Evolutionary conservation across 371 early-diverging fungal genomes (phyloP).

Genomic region (Rhizomucor miehei): DNA sequence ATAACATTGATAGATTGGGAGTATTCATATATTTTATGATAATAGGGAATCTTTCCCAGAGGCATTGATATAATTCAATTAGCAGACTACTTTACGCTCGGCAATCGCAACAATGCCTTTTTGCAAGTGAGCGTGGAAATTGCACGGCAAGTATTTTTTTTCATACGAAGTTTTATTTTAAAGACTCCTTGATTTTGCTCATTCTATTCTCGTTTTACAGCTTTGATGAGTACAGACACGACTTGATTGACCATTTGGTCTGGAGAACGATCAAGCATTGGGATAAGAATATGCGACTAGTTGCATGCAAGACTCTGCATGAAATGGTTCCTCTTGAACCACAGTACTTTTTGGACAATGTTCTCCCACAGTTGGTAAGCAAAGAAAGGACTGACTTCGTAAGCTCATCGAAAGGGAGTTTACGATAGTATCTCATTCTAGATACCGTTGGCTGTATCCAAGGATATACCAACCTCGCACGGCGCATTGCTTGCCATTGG

Average conservation of each 20-base stretch:
- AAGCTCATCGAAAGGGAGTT: neutral
- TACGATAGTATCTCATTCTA: conserved; percentile 13
- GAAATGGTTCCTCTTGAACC: conserved; percentile 60
- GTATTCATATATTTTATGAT: neutral
- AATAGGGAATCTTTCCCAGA: conserved; percentile 82
- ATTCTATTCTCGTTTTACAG: conserved; percentile 25
- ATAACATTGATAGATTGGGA: too few species aligned
- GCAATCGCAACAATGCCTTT: conserved; percentile 76
- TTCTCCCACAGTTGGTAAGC: conserved; percentile 46
- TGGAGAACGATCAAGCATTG: conserved; percentile 72
- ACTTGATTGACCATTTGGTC: conserved; percentile 71
- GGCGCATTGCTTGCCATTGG: conserved; percentile 74
- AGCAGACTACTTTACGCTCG: conserved; percentile 91
- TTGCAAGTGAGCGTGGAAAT: conserved; percentile 64
- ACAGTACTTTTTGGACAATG: conserved; percentile 46
- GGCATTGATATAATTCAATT: conserved; percentile 89
- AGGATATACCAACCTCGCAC: conserved; percentile 72
- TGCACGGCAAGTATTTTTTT: conserved; percentile 55
- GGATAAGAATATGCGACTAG: conserved; percentile 79
- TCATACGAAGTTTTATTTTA: too few species aligned
- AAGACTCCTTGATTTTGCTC: too few species aligned
- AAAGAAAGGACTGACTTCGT: neutral
- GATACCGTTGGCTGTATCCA: conserved; percentile 54
- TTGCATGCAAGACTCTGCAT: conserved; percentile 72
- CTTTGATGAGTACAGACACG: conserved; percentile 69